Evolutionary conservation across 306 rosid species (phyloP).

Genomic region (Rosa persica): DNA sequence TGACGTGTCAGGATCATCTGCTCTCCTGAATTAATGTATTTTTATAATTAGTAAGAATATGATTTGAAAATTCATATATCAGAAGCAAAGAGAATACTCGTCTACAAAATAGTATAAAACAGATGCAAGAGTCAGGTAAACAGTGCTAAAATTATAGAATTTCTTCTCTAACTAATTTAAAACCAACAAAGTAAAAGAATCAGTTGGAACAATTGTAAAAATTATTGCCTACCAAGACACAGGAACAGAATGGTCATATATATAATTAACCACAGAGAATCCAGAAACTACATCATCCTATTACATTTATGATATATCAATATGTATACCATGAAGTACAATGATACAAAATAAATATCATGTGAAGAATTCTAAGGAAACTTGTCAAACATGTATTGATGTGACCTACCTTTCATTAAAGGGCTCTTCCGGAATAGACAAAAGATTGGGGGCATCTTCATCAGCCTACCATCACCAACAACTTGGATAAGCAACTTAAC

Average conservation of each 20-base stretch:
- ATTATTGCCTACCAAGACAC: not conserved
- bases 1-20: conserved; percentile 20
- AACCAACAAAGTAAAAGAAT: not conserved
- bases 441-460: not conserved
- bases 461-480: conserved; percentile 20
- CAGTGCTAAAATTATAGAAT: not conserved
- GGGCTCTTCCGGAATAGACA: not conserved
- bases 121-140: not conserved
- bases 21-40: conserved; percentile 22
- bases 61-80: not conserved
- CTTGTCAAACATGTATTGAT: not conserved
- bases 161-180: not conserved
- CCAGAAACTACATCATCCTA: not conserved
- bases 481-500: conserved; percentile 2
- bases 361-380: not conserved
- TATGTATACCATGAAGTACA: not conserved
- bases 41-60: not conserved
- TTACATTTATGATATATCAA: not conserved
- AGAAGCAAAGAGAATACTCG: not conserved
- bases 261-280: not conserved
- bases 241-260: not conserved
- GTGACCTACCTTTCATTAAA: not conserved
- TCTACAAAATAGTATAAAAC: not conserved
- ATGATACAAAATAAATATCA: not conserved
- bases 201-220: not conserved